phyloP scores from a whole-genome alignment of 108 stramenopile genomes.

The Nitzschia sp. region DNA sequence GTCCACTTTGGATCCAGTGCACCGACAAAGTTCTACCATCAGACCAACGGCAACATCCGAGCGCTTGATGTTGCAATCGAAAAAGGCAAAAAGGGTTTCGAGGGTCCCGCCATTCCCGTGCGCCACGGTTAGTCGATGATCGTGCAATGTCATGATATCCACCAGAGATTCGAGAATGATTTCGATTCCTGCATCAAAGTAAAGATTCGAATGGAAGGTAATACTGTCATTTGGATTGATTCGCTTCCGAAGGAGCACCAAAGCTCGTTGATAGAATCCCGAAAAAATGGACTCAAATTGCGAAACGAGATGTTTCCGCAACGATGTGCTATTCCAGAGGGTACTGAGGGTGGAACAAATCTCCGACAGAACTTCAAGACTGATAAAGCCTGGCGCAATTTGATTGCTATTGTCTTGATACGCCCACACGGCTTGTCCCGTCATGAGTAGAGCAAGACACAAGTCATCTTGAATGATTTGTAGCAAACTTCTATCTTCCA shows the following conservation, averaged over 20 bases:
- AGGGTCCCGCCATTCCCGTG: slow-evolving; percentile 54
- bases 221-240: slow-evolving; percentile 55
- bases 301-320: slow-evolving; percentile 53
- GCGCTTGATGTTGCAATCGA: slow-evolving; percentile 74
- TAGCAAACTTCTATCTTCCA: slow-evolving; percentile 40
- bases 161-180: slow-evolving; percentile 86
- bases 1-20: slow-evolving; percentile 74
- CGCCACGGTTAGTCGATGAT: slow-evolving; percentile 41
- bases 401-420: slow-evolving; percentile 45
- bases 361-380: slow-evolving; percentile 73
- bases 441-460: slow-evolving; percentile 76
- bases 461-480: slow-evolving; percentile 81
- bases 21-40: slow-evolving; percentile 76
- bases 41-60: slow-evolving; percentile 79
- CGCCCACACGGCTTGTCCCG: slow-evolving; percentile 83
- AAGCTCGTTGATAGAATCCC: slow-evolving; percentile 85
- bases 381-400: slow-evolving; percentile 49
- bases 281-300: slow-evolving; percentile 85
- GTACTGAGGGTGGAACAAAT: slow-evolving; percentile 76
- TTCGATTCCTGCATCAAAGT: slow-evolving; percentile 83
- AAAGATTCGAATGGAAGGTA: slow-evolving; percentile 67
- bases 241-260: slow-evolving; percentile 70
- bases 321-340: slow-evolving; percentile 59
- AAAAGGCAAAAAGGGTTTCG: slow-evolving; percentile 77
- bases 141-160: slow-evolving; percentile 75